phyloP scores from a whole-genome alignment of 768 basidiomycete genomes.

The Pisolithus sp. region DNA sequence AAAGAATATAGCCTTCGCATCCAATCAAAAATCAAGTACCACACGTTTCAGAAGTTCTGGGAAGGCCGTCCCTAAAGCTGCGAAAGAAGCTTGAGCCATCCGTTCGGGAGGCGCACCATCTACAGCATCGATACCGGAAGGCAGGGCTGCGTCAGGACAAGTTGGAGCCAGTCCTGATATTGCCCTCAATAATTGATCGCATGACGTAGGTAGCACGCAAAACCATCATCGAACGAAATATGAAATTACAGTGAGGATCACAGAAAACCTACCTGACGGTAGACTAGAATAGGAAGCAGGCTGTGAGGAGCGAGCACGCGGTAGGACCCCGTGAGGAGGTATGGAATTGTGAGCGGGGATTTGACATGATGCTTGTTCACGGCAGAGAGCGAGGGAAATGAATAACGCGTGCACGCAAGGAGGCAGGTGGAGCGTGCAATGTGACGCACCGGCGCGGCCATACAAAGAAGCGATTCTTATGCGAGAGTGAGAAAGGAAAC shows the following conservation, averaged over 20 bases:
- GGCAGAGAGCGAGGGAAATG: neutral
- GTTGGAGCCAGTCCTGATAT: neutral
- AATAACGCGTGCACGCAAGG: conserved; percentile 1
- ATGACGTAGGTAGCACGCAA: neutral
- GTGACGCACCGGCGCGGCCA: neutral
- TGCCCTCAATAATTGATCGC: neutral
- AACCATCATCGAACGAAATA: neutral
- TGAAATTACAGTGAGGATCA: neutral
- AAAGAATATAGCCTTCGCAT: neutral
- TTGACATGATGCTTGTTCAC: neutral
- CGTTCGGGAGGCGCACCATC: neutral
- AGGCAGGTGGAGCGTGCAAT: neutral
- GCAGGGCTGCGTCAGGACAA: neutral
- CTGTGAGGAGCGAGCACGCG: neutral
- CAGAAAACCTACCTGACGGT: neutral
- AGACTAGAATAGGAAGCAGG: neutral
- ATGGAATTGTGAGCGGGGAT: neutral
- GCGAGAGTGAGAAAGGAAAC: neutral
- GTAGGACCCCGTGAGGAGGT: conserved; percentile 1
- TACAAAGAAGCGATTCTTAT: neutral
- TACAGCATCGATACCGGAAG: neutral
- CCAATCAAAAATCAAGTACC: neutral
- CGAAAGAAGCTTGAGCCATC: neutral
- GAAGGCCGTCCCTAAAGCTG: neutral
- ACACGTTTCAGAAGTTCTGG: neutral